phyloP scores from a whole-genome alignment of 768 basidiomycete genomes.

The Sporobolomyces phaffii region DNA sequence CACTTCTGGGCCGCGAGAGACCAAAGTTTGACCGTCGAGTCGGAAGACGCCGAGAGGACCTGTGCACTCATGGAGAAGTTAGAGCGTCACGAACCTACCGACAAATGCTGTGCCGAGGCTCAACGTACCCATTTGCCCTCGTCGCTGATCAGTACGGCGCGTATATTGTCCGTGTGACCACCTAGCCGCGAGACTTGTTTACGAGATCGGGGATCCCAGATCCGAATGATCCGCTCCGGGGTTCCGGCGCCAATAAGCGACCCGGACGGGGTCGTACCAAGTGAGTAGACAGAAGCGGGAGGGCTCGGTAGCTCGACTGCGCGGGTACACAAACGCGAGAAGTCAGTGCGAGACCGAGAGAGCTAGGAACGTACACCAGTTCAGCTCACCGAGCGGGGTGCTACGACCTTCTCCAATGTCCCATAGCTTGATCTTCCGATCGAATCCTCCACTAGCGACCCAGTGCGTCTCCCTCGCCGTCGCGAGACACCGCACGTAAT shows the following conservation, averaged over 20 bases:
- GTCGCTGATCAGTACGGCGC: constrained; percentile 78
- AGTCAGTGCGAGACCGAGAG: constrained; percentile 36
- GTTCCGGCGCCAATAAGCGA: constrained; percentile 78
- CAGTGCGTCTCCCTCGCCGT: constrained; percentile 61
- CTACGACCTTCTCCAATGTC: constrained; percentile 57
- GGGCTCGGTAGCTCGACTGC: constrained; percentile 56
- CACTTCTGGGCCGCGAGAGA: constrained; percentile 78
- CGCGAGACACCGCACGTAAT: constrained; percentile 61
- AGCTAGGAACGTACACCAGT: constrained; percentile 6
- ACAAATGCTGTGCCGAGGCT: no score
- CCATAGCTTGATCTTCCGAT: constrained; percentile 90
- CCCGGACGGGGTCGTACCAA: constrained; percentile 73
- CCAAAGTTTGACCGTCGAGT: constrained; percentile 86
- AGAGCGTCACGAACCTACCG: no score
- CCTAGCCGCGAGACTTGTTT: constrained; percentile 73
- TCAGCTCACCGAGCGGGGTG: constrained; percentile 9
- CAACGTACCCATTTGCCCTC: constrained; percentile 77
- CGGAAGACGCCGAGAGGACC: constrained; percentile 38
- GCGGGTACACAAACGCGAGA: constrained; percentile 43
- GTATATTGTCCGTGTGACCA: constrained; percentile 94
- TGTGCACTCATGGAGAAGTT: constrained; percentile 45
- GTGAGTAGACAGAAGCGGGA: constrained; percentile 64
- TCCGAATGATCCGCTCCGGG: constrained; percentile 78
- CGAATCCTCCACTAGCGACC: constrained; percentile 90
- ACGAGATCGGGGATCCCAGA: constrained; percentile 89